A percentile compares a stretch with the other conserved stretches of the same genome.
Conservation (phyloP, 345 rosid species). For the Acer yangbiense region DNA sequence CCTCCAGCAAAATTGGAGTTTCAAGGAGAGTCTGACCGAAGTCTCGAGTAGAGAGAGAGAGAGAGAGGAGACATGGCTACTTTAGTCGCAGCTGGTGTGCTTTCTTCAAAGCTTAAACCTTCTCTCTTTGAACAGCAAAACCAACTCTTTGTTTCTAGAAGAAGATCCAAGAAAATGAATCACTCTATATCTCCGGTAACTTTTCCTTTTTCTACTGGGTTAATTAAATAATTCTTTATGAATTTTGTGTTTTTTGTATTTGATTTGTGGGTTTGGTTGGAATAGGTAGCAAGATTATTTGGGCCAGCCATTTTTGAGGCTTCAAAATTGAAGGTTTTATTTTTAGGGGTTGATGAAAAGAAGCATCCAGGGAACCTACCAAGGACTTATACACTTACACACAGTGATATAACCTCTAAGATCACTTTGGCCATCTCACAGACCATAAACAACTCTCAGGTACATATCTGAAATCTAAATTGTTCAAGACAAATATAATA, state of each 20-base stretch:
- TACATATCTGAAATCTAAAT: conserved; percentile 13
- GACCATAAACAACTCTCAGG: conserved; percentile 93
- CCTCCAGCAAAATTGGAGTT: conserved; percentile 31
- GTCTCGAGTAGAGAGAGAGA: not conserved
- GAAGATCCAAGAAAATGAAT: conserved; percentile 48
- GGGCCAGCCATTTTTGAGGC: conserved; percentile 97
- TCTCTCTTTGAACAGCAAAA: conserved; percentile 41
- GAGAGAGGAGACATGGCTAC: conserved; percentile 44
- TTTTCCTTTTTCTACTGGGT: not conserved
- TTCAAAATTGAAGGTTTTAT: conserved; percentile 83
- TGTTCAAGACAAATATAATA: not conserved
- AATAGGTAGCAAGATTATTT: conserved; percentile 84
- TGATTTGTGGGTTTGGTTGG: conserved; percentile 24
- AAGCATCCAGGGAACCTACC: conserved; percentile 90
- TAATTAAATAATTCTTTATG: not conserved
- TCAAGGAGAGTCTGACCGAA: conserved; percentile 11
- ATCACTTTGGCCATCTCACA: conserved; percentile 87
- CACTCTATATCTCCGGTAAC: conserved; percentile 59
- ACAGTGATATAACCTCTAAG: conserved; percentile 85
- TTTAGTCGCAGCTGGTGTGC: conserved; percentile 40
- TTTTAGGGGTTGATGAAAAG: conserved; percentile 86
- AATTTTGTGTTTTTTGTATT: not conserved
- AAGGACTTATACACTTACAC: conserved; percentile 93
- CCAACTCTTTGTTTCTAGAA: conserved; percentile 42
- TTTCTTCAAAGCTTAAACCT: conserved; percentile 49